Evolutionary conservation across 2,329 filamentous ascomycete species (phyloP).

Genomic region (Colletotrichum noveboracense): DNA sequence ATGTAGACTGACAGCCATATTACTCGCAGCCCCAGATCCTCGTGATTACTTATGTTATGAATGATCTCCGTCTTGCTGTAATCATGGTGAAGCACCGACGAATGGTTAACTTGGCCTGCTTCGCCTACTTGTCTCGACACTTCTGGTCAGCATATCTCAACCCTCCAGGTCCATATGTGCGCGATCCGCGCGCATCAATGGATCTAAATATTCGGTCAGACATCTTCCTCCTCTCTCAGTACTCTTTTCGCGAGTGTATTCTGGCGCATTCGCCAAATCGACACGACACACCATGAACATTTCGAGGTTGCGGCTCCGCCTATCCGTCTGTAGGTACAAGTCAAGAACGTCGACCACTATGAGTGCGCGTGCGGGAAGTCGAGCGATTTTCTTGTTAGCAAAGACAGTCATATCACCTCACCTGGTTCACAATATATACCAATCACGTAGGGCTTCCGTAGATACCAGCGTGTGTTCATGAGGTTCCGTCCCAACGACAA

Average conservation of each 20-base stretch:
- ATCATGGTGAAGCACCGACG: not conserved
- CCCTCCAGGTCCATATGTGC: not conserved
- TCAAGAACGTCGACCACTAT: not conserved
- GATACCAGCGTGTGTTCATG: not conserved
- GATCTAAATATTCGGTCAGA: not conserved
- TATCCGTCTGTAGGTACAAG: not conserved
- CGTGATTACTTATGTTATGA: too few relatives aligned
- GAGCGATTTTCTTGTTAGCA: not conserved
- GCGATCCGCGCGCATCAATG: not conserved
- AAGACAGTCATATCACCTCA: not conserved
- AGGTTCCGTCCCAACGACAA: not conserved
- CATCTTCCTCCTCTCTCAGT: not conserved
- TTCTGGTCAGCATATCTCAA: not conserved
- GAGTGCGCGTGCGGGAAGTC: too few relatives aligned
- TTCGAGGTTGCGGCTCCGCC: not conserved
- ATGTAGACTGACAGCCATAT: too few relatives aligned
- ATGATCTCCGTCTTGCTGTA: too few relatives aligned
- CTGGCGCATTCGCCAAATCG: not conserved
- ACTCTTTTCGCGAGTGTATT: not conserved
- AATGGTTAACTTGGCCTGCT: too few relatives aligned
- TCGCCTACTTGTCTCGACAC: not conserved
- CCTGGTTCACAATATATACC: not conserved
- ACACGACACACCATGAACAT: not conserved
- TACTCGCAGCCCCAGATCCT: not conserved
- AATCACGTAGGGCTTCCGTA: rapidly evolving